Base-by-base conservation (phyloP, 805 yeast genomes). In the Candida rishiriensis region DNA sequence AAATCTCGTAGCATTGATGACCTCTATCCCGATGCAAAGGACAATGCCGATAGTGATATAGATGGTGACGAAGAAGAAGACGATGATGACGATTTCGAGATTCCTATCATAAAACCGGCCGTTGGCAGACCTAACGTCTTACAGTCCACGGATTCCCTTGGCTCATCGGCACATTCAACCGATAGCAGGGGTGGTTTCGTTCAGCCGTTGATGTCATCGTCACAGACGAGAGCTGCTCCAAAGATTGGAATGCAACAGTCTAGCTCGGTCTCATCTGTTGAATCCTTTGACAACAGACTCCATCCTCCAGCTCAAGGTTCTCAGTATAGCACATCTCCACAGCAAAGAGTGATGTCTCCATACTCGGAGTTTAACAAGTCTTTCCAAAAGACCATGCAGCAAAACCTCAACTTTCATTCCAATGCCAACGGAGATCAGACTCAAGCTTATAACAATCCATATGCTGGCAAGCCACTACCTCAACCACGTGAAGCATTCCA, bases 321-420 rank as follows among this genome's bases (percentile, higher is more conserved):
- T 7, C 26, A 21, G 16, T 34, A 28, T 21, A 12, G 28, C 5
- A 11, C 31, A 1, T 31, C 41, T 21, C 36, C 50, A 2, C 36
- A 39, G 10, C 51, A 51, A 15, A 45, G 68, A 36, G 54, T 52
- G 9, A 39, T 65, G 21, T 66, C 71, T 1, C 70, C 71, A 35
- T 65, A 63, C 47, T 55, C 68, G 2, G 67, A 59, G 26, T 65
- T 64, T 54, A 59, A 64, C 41, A 52, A 52, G 11, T 57, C 63
- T 32, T 61, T 56, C 43, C 56, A 54, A 16, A 53, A 52, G 26
- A 53, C 67, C 2, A 54, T 64, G 50, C 53, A 58, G 36, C 47
- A 45, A 13, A 46, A 44, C 41, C 33, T 39, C n/a, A 39, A 18
- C 12, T 41, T 30, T n/a, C 13, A 12, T 30, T 12, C 33, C 13